phyloP scores from a whole-genome alignment of 2,329 filamentous ascomycete genomes.

The Cordyceps fumosorosea region DNA sequence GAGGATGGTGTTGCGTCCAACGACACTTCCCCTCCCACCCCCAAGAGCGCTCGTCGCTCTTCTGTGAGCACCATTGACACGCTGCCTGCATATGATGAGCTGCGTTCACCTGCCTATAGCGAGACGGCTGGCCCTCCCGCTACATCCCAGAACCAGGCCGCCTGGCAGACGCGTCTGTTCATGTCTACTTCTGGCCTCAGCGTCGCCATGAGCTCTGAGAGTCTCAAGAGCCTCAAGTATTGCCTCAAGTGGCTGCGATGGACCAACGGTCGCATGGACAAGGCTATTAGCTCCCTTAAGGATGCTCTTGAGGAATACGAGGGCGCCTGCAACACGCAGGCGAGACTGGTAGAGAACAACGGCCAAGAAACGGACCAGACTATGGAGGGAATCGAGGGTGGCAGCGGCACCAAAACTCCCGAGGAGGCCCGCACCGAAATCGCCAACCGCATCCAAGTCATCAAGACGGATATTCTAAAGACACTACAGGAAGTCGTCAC shows the following conservation, averaged over 20 bases:
- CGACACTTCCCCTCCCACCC: conserved; percentile 24
- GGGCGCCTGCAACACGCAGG: conserved; percentile 24
- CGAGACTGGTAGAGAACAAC: conserved; percentile 17
- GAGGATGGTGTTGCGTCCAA: conserved; percentile 20
- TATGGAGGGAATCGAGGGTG: conserved; percentile 15
- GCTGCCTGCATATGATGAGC: conserved; percentile 77
- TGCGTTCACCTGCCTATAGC: conserved; percentile 68
- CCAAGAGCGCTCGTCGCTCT: conserved; percentile 45
- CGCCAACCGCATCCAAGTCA: conserved; percentile 56
- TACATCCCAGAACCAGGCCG: conserved; percentile 23
- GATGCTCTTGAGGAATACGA: conserved; percentile 78
- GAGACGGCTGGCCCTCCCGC: conserved; percentile 39
- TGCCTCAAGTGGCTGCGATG: conserved; percentile 74
- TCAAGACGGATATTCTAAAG: conserved; percentile 67
- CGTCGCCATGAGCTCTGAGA: conserved; percentile 86
- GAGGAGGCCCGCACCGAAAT: conserved; percentile 36
- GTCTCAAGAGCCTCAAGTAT: conserved; percentile 74
- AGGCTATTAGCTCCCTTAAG: conserved; percentile 67
- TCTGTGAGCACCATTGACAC: conserved; percentile 64
- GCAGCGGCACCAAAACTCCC: conserved; percentile 17
- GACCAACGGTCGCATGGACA: conserved; percentile 75
- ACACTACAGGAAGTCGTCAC: conserved; percentile 76
- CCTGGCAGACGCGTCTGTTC: conserved; percentile 78
- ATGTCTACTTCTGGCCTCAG: conserved; percentile 87
- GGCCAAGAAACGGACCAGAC: conserved; percentile 21